Evolutionary conservation across 495 filamentous ascomycete species (phyloP), one percentile per base, ranked within the genome.

Genomic region (Penicillium coprophilum): DNA sequence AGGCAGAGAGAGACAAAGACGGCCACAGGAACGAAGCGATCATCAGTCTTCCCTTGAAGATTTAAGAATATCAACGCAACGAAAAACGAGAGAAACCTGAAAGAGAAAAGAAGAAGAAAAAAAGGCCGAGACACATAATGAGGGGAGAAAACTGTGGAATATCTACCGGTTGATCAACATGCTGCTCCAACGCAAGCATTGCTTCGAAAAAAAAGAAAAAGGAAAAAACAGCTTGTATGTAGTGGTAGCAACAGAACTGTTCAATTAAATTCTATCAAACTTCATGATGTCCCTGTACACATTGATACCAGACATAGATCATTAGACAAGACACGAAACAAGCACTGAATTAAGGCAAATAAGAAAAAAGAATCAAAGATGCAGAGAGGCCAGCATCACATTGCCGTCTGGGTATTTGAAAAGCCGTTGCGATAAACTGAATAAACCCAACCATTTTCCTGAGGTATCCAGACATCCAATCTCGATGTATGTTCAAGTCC

Each of bases 321-420:
- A 36, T 36, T 36, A n/a, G 6, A 15, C 34, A 36, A 36, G 15
- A 36, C 34, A 36, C 5, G 4, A 34, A 34, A 34, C 12, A 28
- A 17, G 15, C n/a, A 46, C 0, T 30, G 12, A 10, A 47, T 12
- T 17, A 47, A 31, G 28, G 45, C 1, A 31, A 13, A 47, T 17
- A 8, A n/a, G 12, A 24, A 8, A 23, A 23, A 12, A 44, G 12
- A 23, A 15, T 12, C 2, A 23, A 45, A 6, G n/a, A 38, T 38
- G 24, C 17, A 17, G 17, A 46, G 38, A 15, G 31, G 39, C 34
- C 39, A 41, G 39, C 56, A 38, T 34, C 43, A 40, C 50, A 50
- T 46, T 31, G 30, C 34, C 55, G 46, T 50, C 30, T 44, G 60
- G 54, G 54, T 65, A 65, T 65, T 60, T 43, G 46, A 55, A 63